Conservation (phyloP, 495 filamentous ascomycete genomes). For the Daldinia decipiens region DNA sequence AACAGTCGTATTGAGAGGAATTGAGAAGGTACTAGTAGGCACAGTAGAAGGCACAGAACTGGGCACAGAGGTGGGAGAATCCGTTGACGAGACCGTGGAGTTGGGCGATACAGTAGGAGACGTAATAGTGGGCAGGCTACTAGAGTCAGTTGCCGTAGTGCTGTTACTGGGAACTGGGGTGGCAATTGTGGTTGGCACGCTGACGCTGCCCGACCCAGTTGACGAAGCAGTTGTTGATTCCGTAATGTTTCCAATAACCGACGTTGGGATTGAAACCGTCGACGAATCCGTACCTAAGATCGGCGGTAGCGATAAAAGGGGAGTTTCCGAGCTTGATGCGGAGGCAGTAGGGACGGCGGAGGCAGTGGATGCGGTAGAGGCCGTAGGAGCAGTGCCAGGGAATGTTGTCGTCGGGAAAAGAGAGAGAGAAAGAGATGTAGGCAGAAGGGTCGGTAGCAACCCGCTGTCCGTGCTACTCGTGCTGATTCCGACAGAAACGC, state of each 20-base stretch:
- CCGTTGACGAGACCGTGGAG: constrained; percentile 32
- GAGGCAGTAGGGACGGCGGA: constrained; percentile 14
- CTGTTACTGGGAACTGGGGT: constrained; percentile 20
- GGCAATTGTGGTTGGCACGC: constrained; percentile 6
- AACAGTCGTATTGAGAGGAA: constrained; percentile 42
- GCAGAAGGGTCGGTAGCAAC: constrained; percentile 19
- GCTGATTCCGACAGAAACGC: constrained; percentile 9
- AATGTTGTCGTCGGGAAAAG: constrained; percentile 36
- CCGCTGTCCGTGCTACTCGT: constrained; percentile 16
- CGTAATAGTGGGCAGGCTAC: constrained; percentile 24
- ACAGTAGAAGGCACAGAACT: constrained; percentile 8
- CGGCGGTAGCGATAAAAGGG: constrained; percentile 15
- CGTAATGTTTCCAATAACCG: constrained; percentile 31
- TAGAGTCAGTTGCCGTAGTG: constrained; percentile 26
- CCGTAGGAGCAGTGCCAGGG: constrained; percentile 39
- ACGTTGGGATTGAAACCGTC: constrained; percentile 11
- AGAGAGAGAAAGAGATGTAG: constrained; percentile 19
- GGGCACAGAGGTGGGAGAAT: constrained; percentile 23
- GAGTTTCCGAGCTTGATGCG: constrained; percentile 2
- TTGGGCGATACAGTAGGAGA: constrained; percentile 34
- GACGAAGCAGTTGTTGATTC: constrained; percentile 20
- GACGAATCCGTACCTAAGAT: constrained; percentile 29
- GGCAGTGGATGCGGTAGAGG: constrained; percentile 1
- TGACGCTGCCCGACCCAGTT: constrained; percentile 21
- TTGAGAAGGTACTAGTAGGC: constrained; percentile 26